Conservation (phyloP, 345 rosid species). For the Citrus mangshanensis region DNA sequence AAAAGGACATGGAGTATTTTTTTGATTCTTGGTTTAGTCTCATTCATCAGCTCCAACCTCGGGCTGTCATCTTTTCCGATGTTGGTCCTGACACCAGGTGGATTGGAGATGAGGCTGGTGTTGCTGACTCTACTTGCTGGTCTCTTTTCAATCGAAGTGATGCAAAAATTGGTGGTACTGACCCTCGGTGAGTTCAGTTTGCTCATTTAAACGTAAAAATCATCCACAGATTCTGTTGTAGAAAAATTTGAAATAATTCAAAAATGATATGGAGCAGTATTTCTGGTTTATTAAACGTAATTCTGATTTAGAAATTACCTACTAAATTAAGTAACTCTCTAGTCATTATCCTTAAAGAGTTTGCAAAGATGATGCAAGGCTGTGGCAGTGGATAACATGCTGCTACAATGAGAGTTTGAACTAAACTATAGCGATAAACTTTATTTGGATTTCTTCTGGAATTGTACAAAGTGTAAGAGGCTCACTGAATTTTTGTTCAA, state of each 20-base stretch:
- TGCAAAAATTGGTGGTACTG: constrained; percentile 55
- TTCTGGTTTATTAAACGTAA: neutral
- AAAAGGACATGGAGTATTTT: constrained; percentile 71
- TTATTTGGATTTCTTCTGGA: neutral
- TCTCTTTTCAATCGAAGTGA: constrained; percentile 68
- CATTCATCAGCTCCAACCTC: constrained; percentile 74
- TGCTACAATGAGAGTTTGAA: too few relatives aligned
- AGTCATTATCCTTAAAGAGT: neutral
- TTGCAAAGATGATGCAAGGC: neutral
- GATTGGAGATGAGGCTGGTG: constrained; percentile 81
- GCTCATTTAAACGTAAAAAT: neutral
- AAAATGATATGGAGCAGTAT: neutral
- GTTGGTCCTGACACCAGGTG: constrained; percentile 83
- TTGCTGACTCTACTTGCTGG: constrained; percentile 75
- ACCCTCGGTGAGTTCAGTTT: constrained; percentile 51
- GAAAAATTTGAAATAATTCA: too few relatives aligned
- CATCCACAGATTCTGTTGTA: neutral
- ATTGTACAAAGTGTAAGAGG: neutral
- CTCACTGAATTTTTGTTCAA: constrained; percentile 5
- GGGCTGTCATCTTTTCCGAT: constrained; percentile 75
- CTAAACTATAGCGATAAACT: neutral
- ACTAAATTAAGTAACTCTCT: neutral
- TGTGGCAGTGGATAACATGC: neutral
- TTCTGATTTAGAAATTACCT: neutral
- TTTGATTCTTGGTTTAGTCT: constrained; percentile 78